Evolutionary conservation across 331 rosid species (phyloP).

Genomic region (Spiraea crenata): DNA sequence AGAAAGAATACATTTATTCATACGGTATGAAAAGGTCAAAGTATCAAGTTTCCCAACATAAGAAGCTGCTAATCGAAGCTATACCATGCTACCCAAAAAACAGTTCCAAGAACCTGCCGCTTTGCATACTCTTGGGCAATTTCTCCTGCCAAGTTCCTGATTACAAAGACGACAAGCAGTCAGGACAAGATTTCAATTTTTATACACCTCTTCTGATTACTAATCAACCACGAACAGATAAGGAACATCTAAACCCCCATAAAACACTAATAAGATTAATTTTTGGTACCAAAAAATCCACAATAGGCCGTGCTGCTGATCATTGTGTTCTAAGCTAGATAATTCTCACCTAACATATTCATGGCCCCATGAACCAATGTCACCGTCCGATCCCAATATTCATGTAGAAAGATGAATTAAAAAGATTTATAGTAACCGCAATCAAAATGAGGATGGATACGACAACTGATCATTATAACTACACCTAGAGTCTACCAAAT

Average conservation of each 20-base stretch:
- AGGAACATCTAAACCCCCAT: not conserved
- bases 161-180: slow-evolving; percentile 10
- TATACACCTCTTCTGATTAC: not conserved
- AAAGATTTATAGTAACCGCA: not conserved
- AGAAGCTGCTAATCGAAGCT: too few relatives aligned
- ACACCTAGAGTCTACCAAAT: not conserved
- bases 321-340: not conserved
- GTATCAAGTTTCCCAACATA: too few relatives aligned
- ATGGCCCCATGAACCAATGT: slow-evolving; percentile 99
- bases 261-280: not conserved
- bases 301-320: not conserved
- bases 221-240: not conserved
- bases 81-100: too few relatives aligned
- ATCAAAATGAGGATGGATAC: slow-evolving; percentile 3
- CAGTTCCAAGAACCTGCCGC: slow-evolving; percentile 55
- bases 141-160: slow-evolving; percentile 97
- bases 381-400: slow-evolving; percentile 85
- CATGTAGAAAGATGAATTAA: not conserved
- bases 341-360: slow-evolving; percentile 94
- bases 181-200: not conserved
- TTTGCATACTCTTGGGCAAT: slow-evolving; percentile 82
- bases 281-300: not conserved
- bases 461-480: not conserved
- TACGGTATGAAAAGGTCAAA: too few relatives aligned
- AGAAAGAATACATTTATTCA: too few relatives aligned